A percentile compares a stretch with the other conserved stretches of the same genome.
These are phyloP conservation scores for Dothistroma pini DNA, from an alignment of 2,329 filamentous ascomycete species.

Conservation along the genomic window DNA sequence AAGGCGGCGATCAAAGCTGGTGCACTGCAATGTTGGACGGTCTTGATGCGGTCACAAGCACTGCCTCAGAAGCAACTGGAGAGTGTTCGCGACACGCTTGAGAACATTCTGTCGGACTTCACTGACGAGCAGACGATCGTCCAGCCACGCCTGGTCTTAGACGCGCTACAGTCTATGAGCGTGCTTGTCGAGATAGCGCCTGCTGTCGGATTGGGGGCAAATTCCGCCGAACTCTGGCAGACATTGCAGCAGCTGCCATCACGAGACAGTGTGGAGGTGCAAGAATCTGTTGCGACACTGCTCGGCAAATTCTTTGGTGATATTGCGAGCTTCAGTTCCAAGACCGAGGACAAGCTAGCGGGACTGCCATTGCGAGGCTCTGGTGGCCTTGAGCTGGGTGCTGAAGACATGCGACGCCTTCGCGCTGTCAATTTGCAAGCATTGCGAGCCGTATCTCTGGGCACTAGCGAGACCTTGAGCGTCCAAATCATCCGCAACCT, in stretches of 20 bases:
- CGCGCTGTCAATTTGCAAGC: constrained; percentile 55
- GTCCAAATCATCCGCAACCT: constrained; percentile 76
- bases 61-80: constrained; percentile 66
- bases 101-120: constrained; percentile 51
- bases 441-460: constrained; percentile 59
- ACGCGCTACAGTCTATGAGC: constrained; percentile 65
- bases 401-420: constrained; percentile 59
- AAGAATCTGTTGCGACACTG: constrained; percentile 70
- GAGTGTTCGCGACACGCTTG: constrained; percentile 52
- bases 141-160: constrained; percentile 71
- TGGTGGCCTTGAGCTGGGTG: constrained; percentile 64
- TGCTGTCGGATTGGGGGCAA: constrained; percentile 57
- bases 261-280: constrained; percentile 69
- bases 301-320: constrained; percentile 76
- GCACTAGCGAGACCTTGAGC: constrained; percentile 65
- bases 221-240: constrained; percentile 66
- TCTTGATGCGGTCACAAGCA: constrained; percentile 69
- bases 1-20: constrained; percentile 68
- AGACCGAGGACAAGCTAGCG: constrained; percentile 46
- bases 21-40: constrained; percentile 73
- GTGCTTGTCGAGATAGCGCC: constrained; percentile 67
- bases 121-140: constrained; percentile 50
- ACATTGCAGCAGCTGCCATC: constrained; percentile 65
- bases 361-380: constrained; percentile 64
- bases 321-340: constrained; percentile 62